Conservation (phyloP, 2,329 filamentous ascomycete genomes). For the Fusarium virguliforme region DNA sequence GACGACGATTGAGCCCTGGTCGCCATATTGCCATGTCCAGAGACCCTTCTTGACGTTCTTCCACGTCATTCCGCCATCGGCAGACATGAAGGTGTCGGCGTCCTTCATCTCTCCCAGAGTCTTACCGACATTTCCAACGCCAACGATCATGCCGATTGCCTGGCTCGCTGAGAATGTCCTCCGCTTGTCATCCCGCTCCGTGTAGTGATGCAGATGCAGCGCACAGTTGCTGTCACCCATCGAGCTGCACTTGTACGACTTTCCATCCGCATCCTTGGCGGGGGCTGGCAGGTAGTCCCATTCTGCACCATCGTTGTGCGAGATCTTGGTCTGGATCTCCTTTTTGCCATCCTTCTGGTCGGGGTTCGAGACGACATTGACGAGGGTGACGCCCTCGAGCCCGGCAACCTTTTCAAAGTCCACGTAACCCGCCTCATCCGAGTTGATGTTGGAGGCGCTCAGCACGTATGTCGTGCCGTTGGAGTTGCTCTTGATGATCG, state of each 20-base stretch:
- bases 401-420: constrained; percentile 98
- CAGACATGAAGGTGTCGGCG: constrained; percentile 91
- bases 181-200: constrained; percentile 85
- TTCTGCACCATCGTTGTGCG: constrained; percentile 94
- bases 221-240: constrained; percentile 79
- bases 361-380: constrained; percentile 86
- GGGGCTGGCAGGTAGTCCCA: constrained; percentile 88
- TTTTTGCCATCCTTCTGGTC: constrained; percentile 84
- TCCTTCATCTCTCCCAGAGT: constrained; percentile 77
- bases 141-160: constrained; percentile 92
- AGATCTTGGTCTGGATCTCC: constrained; percentile 90
- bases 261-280: constrained; percentile 77
- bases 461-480: constrained; percentile 97
- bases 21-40: constrained; percentile 95
- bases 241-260: constrained; percentile 78
- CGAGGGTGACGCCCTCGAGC: constrained; percentile 89
- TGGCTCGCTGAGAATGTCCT: constrained; percentile 92
- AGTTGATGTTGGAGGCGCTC: constrained; percentile 86
- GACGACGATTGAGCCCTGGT: constrained; percentile 93
- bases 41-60: constrained; percentile 86
- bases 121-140: constrained; percentile 88
- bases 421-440: constrained; percentile 82
- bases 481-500: constrained; percentile 97
- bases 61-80: constrained; percentile 93
- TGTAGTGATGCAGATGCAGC: constrained; percentile 95